Base-by-base conservation (phyloP, 345 rosid genomes). In the Moricandia moricandioides region DNA sequence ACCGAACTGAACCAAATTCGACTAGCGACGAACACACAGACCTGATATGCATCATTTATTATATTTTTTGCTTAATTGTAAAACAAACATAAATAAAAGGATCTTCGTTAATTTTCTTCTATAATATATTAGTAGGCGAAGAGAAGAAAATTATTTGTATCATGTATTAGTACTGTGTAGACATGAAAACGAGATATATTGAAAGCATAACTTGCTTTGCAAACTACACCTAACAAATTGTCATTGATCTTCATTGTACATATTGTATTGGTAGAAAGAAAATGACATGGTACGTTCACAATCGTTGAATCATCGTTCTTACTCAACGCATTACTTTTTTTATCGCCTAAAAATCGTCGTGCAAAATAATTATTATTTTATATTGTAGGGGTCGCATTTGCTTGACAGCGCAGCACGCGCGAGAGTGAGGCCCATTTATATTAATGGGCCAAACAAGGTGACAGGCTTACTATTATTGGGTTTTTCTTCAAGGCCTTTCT, bases 221-320 rank as follows among this genome's bases (percentile, higher is more conserved):
- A 76, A 69, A 76, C 17, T 37, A 52, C 45, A 76, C 79, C 79
- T 69, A 76, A 62, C 74, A 37, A 35, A 59, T 7, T 69, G 65
- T n/a, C n/a, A n/a, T n/a, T n/a, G 74, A 69, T 54, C 17, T 10
- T 69, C 40, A 8, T 62, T 62, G 58, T 51, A 52, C 55, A 37
- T 68, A 68, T 61, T 75, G 64, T 76, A 62, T 52, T 37, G 79
- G 79, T 69, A 62, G 51, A 69, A 76, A 9, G 79, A 76, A 29
- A 75, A 30, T 17, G 79, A 75, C 79, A 49, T 75, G 17, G 39
- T 67, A 18, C 30, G 72, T 67, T 66, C 30, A 47, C 59, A 12
- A 57, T 9, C 26, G 52, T 58, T 66, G 33, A 26, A 26, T 21
- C 24, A 21, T 21, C 24, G 24, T 26, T 27, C n/a, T 56, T 57